Evolutionary conservation across 2,329 filamentous ascomycete genomes (phyloP).

Genomic region (Aspergillus costaricaensis): DNA sequence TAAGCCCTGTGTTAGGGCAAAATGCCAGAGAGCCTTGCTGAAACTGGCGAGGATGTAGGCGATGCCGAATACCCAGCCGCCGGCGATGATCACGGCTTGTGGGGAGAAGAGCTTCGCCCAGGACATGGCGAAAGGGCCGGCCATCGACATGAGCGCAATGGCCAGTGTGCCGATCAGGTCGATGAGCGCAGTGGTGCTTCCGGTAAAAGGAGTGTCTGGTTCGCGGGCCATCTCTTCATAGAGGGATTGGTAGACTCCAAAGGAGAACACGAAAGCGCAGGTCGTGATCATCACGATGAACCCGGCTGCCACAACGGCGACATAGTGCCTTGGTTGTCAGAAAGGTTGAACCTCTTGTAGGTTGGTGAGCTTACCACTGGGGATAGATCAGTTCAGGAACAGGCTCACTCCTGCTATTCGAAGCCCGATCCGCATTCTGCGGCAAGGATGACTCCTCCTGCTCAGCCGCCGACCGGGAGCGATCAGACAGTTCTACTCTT

Average conservation of each 20-base stretch:
- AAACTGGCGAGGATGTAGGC: conserved; percentile 40
- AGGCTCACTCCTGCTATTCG: background rate
- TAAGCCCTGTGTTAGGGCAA: conserved; percentile 39
- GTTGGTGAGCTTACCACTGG: background rate
- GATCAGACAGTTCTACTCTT: background rate
- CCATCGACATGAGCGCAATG: conserved; percentile 42
- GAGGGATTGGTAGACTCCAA: conserved; percentile 45
- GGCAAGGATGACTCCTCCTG: background rate
- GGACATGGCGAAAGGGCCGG: conserved; percentile 37
- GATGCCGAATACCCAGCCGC: conserved; percentile 38
- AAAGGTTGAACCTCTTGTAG: no score
- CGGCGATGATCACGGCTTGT: conserved; percentile 33
- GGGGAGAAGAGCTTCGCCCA: conserved; percentile 41
- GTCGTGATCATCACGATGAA: conserved; percentile 39
- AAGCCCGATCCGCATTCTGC: background rate
- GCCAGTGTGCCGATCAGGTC: conserved; percentile 43
- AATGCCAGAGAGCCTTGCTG: conserved; percentile 38
- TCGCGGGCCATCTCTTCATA: conserved; percentile 39
- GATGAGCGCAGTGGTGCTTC: conserved; percentile 38
- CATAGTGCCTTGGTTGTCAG: conserved; percentile 11
- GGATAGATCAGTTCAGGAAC: background rate
- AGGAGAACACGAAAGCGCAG: conserved; percentile 44
- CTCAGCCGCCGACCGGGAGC: background rate
- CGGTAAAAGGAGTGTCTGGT: conserved; percentile 36
- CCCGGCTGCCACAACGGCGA: conserved; percentile 24